Conservation (phyloP, 78 protist species). For the Dictyostelium brefeldianum region DNA sequence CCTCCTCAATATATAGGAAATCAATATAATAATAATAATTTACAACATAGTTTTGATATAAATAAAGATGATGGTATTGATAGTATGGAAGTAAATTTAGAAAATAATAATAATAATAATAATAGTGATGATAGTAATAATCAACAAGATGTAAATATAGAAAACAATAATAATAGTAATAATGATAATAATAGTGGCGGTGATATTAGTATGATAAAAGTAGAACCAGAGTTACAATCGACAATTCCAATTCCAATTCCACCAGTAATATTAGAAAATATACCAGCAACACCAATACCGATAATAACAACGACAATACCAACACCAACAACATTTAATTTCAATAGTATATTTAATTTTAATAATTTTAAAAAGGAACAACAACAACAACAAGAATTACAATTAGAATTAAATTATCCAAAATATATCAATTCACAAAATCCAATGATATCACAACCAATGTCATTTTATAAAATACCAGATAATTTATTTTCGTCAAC, state of each 20-base stretch:
- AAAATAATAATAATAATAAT: neutral
- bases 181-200: neutral
- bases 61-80: neutral
- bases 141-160: neutral
- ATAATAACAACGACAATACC: neutral
- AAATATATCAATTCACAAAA: conserved; percentile 24
- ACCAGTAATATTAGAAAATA: too few relatives aligned
- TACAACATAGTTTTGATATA: neutral
- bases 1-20: conserved; percentile 19
- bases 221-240: too few relatives aligned
- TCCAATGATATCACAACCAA: neutral
- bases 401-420: neutral
- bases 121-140: neutral
- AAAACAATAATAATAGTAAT: neutral
- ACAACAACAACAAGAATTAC: neutral
- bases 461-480: conserved; percentile 34
- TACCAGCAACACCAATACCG: neutral
- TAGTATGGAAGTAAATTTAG: neutral
- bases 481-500: conserved; percentile 2
- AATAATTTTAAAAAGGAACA: neutral
- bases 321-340: neutral
- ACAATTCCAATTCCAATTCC: too few relatives aligned
- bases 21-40: neutral
- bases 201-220: neutral
- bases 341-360: conserved; percentile 23